A percentile compares a stretch with the other conserved stretches of the same genome.
phyloP scores from a whole-genome alignment of 2,329 filamentous ascomycete genomes.

The Hypoxylon sp. region DNA sequence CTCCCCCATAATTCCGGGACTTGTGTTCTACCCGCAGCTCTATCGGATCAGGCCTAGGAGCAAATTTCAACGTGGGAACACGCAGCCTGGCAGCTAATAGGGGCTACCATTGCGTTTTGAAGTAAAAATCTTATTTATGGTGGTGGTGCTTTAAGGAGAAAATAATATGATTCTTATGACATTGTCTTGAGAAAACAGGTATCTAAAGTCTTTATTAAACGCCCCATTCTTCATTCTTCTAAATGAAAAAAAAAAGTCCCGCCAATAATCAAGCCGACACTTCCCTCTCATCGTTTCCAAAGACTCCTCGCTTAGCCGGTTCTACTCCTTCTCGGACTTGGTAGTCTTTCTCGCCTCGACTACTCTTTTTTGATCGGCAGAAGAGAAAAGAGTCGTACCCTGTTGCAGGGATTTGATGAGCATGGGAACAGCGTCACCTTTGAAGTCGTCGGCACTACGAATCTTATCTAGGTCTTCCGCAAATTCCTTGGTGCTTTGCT shows the following conservation, averaged over 20 bases:
- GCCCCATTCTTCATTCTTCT: neutral
- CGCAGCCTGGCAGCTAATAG: neutral
- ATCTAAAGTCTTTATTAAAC: neutral
- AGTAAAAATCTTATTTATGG: neutral
- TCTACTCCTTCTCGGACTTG: constrained; percentile 21
- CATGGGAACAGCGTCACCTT: constrained; percentile 73
- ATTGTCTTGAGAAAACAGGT: neutral
- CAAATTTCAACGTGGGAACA: too few species aligned
- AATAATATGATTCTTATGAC: neutral
- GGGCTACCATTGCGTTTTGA: neutral
- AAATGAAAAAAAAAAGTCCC: neutral
- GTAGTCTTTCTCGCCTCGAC: constrained; percentile 40
- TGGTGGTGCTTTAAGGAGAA: neutral
- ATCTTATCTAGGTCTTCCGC: constrained; percentile 81
- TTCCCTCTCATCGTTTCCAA: neutral
- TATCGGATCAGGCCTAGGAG: too few species aligned
- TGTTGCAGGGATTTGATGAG: constrained; percentile 79
- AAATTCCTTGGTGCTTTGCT: constrained; percentile 78
- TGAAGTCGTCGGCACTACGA: constrained; percentile 78
- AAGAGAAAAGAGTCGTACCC: constrained; percentile 73
- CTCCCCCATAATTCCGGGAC: too few species aligned
- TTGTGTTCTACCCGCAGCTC: too few species aligned
- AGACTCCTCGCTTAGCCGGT: neutral
- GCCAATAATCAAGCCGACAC: neutral
- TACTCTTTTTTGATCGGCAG: constrained; percentile 63